These are phyloP conservation scores for Gaeumannomyces sp. DNA, from an alignment of 2,329 filamentous ascomycete genomes.

Conservation along the genomic window DNA sequence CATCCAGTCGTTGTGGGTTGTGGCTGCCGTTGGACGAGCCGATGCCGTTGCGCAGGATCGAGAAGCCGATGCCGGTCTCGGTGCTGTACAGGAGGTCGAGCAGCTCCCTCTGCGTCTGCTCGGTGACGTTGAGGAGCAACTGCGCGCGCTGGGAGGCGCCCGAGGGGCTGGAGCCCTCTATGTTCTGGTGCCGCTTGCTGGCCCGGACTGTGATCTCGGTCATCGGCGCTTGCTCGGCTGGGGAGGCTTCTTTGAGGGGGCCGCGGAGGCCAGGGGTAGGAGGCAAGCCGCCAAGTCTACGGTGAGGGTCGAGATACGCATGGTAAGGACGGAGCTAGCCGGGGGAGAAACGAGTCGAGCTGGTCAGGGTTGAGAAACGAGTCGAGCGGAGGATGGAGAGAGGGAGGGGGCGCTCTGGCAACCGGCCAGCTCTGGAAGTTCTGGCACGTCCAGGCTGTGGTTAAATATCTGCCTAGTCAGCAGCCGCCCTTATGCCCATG, in stretches of 20 bases:
- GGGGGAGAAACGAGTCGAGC: too few species aligned
- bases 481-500: not conserved
- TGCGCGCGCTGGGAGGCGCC: constrained; percentile 36
- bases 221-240: too few species aligned
- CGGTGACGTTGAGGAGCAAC: constrained; percentile 22
- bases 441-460: not conserved
- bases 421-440: not conserved
- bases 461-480: not conserved
- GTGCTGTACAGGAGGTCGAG: constrained; percentile 32
- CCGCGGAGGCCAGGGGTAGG: not conserved
- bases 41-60: constrained; percentile 35
- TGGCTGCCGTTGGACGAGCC: constrained; percentile 29
- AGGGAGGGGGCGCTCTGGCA: not conserved
- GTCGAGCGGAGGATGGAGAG: too few species aligned
- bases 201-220: constrained; percentile 16
- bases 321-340: not conserved
- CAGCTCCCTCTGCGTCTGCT: constrained; percentile 25
- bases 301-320: not conserved
- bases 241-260: not conserved
- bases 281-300: not conserved
- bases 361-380: too few species aligned
- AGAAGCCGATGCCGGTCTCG: constrained; percentile 26
- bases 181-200: constrained; percentile 27
- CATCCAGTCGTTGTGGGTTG: constrained; percentile 28
- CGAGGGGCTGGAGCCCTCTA: constrained; percentile 35